phyloP scores from a whole-genome alignment of 176 grass and related monocot genomes.

The Phoenix dactylifera region DNA sequence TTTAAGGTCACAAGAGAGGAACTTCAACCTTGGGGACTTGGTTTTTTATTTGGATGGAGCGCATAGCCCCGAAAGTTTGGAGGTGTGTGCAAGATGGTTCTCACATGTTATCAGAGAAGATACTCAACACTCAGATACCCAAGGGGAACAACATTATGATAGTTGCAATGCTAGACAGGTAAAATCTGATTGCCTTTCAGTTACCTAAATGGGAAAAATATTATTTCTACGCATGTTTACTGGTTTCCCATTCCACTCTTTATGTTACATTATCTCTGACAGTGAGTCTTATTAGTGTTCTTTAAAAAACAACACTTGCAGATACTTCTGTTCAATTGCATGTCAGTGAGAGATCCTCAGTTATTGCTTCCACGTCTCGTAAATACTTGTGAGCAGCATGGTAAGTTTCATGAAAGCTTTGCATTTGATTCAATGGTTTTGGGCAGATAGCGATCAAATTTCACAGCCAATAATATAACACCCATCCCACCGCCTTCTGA shows the following conservation, averaged over 20 bases:
- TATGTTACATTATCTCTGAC: too few species aligned
- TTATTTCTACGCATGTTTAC: background rate
- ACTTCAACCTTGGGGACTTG: slow-evolving; percentile 23
- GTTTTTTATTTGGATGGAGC: slow-evolving; percentile 80
- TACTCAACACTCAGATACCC: slow-evolving; percentile 21
- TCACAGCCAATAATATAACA: too few species aligned
- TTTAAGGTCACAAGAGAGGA: slow-evolving; percentile 14
- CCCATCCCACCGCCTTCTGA: too few species aligned
- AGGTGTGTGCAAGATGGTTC: slow-evolving; percentile 92
- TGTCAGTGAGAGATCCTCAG: slow-evolving; percentile 91
- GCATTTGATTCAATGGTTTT: too few species aligned
- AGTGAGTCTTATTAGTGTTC: background rate
- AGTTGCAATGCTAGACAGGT: slow-evolving; percentile 42
- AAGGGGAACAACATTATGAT: slow-evolving; percentile 19
- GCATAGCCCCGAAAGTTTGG: slow-evolving; percentile 87
- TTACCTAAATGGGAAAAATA: slow-evolving; percentile 2
- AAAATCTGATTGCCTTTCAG: slow-evolving; percentile 13
- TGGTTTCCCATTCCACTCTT: too few species aligned
- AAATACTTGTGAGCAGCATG: slow-evolving; percentile 54
- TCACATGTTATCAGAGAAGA: slow-evolving; percentile 39
- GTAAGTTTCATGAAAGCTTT: slow-evolving; percentile 22
- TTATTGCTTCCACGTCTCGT: slow-evolving; percentile 65
- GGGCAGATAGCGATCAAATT: too few species aligned
- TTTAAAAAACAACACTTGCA: slow-evolving; percentile 14
- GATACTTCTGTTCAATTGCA: slow-evolving; percentile 99